Evolutionary conservation across 176 grass and related monocot genomes (phyloP).

Genomic region (Alloteropsis semialata): DNA sequence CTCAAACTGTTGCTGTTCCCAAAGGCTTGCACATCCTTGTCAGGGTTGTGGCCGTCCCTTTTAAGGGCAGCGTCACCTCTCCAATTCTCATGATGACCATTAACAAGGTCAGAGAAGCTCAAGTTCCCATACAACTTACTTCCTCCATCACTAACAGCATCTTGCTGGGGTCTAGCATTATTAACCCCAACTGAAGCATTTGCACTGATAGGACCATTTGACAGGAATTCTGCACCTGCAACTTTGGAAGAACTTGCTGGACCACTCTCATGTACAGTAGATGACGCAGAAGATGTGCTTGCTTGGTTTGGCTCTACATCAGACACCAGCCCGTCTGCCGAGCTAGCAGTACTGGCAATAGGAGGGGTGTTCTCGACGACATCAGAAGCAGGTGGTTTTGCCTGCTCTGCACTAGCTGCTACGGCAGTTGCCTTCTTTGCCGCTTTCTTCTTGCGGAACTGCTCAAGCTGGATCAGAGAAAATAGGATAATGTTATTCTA

Average conservation of each 20-base stretch:
- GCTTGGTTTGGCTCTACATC: constrained; percentile 22
- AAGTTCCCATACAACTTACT: constrained; percentile 51
- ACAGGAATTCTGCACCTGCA: not conserved
- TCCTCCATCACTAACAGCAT: constrained; percentile 33
- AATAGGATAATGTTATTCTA: constrained; percentile 22
- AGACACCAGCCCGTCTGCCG: constrained; percentile 20
- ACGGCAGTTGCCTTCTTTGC: constrained; percentile 45
- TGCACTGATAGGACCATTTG: constrained; percentile 23
- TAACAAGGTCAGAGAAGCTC: constrained; percentile 60
- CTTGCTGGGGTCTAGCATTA: constrained; percentile 28
- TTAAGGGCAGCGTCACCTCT: constrained; percentile 33
- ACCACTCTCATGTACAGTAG: constrained; percentile 33
- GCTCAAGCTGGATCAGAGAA: constrained; percentile 77
- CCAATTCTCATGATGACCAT: constrained; percentile 84
- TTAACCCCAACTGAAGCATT: constrained; percentile 21
- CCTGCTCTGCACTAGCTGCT: constrained; percentile 30
- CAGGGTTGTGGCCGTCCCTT: constrained; percentile 31
- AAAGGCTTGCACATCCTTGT: constrained; percentile 30
- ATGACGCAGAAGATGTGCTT: constrained; percentile 22
- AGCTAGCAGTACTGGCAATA: constrained; percentile 18
- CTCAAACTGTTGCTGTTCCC: constrained; percentile 21
- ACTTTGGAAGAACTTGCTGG: constrained; percentile 28
- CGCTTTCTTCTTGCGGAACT: constrained; percentile 92
- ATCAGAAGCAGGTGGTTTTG: constrained; percentile 26
- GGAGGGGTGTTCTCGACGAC: constrained; percentile 37